Percentiles rank a stretch among this genome's conserved stretches.
These are phyloP conservation scores for Bacterosira constricta DNA, from an alignment of 108 stramenopile species.

Conservation along the genomic window DNA sequence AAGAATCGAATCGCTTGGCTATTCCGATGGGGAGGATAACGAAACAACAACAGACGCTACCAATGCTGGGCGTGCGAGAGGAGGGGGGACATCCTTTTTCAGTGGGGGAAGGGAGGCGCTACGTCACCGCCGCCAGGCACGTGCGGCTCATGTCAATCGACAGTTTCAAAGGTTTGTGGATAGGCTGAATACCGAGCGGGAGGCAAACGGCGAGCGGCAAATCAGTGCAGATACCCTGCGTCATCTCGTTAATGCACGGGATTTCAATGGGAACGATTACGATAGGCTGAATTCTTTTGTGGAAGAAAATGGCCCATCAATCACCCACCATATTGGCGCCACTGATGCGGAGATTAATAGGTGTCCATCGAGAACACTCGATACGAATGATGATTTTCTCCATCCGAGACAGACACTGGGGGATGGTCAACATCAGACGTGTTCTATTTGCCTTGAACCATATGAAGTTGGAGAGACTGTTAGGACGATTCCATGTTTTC, in stretches of 20 bases:
- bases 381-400: constrained; percentile 37
- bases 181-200: constrained; percentile 50
- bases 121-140: constrained; percentile 13
- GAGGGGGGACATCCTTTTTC: background rate
- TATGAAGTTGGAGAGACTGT: constrained; percentile 47
- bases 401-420: background rate
- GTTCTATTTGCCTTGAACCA: constrained; percentile 54
- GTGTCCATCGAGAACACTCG: constrained; percentile 46
- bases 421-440: background rate
- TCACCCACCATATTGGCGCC: constrained; percentile 45
- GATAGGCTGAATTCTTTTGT: constrained; percentile 42
- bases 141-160: background rate
- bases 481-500: constrained; percentile 59
- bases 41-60: background rate
- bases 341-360: constrained; percentile 55
- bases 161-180: constrained; percentile 42
- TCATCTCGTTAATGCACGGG: constrained; percentile 40
- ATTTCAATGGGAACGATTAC: constrained; percentile 60
- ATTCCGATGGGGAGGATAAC: constrained; percentile 1
- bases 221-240: constrained; percentile 46
- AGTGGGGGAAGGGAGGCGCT: constrained; percentile 1
- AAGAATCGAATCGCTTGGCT: background rate
- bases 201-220: constrained; percentile 46
- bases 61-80: background rate
- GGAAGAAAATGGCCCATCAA: constrained; percentile 55